Conservation (phyloP, 129 eudicot genomes). For the Centella asiatica region DNA sequence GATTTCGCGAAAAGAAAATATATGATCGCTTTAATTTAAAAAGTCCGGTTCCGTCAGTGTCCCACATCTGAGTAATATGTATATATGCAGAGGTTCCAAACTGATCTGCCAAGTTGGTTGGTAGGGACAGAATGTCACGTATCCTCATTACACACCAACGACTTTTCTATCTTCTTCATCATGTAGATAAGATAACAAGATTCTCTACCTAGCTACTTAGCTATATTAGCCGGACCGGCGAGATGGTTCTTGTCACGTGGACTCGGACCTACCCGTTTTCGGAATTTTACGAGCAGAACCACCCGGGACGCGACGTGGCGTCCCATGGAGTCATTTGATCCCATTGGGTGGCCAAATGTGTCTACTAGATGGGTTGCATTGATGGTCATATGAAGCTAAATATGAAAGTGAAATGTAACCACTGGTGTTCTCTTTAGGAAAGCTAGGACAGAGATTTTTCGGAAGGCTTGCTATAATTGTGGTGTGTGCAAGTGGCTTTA, state of each 20-base stretch:
- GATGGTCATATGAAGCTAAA: slow-evolving; percentile 6
- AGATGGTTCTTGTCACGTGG: slow-evolving; percentile 3
- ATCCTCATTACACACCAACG: background rate
- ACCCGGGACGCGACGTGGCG: background rate
- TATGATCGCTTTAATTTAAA: too few species aligned
- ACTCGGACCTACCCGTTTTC: background rate
- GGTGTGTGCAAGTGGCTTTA: background rate
- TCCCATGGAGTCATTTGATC: background rate
- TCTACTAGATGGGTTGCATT: slow-evolving; percentile 1
- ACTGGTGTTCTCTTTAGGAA: background rate
- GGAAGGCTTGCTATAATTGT: background rate
- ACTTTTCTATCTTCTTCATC: background rate
- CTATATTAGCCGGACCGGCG: too few species aligned
- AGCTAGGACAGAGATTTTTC: background rate
- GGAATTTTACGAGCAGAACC: background rate
- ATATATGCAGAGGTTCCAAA: background rate
- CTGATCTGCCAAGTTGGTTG: background rate
- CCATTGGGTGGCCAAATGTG: background rate
- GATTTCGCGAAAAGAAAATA: too few species aligned
- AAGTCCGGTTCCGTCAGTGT: too few species aligned
- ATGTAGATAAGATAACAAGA: background rate
- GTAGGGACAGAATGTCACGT: background rate
- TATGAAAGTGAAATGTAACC: background rate
- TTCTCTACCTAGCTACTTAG: background rate
- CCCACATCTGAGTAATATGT: too few species aligned